Conservation (phyloP, 805 yeast species). For the Ogataea ganodermae region DNA sequence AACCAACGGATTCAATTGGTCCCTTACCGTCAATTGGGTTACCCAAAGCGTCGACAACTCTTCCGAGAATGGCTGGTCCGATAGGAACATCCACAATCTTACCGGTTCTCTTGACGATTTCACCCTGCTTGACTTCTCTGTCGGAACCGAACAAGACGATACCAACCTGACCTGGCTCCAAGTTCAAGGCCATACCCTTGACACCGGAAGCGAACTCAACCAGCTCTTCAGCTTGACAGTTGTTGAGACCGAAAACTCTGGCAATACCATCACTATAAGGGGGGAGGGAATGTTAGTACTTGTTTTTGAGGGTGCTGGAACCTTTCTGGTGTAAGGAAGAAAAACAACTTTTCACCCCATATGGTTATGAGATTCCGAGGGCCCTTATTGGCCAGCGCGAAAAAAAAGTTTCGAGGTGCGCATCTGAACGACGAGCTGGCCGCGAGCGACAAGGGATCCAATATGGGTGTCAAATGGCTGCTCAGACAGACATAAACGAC, state of each 20-base stretch:
- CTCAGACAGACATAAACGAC: not conserved
- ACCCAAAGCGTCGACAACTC: slow-evolving; percentile 99
- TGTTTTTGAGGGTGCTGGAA: not conserved
- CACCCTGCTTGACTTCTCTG: slow-evolving; percentile 98
- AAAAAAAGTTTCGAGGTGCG: slow-evolving; percentile 10
- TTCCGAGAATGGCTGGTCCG: slow-evolving; percentile 97
- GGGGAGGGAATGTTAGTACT: slow-evolving; percentile 47
- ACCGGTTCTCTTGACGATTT: slow-evolving; percentile 99
- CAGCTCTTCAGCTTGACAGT: slow-evolving; percentile 99
- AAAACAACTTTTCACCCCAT: slow-evolving; percentile 3
- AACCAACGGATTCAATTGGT: slow-evolving; percentile 82
- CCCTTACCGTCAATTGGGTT: slow-evolving; percentile 99
- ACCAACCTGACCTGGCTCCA: slow-evolving; percentile 99
- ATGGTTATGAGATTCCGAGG: slow-evolving; percentile 33
- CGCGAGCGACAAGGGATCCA: not conserved
- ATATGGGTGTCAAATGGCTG: not conserved
- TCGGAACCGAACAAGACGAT: slow-evolving; percentile 99
- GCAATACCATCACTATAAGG: slow-evolving; percentile 96
- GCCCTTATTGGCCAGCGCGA: slow-evolving; percentile 28
- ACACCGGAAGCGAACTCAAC: slow-evolving; percentile 99
- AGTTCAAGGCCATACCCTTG: slow-evolving; percentile 99
- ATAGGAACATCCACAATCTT: slow-evolving; percentile 98
- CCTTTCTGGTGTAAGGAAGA: slow-evolving; percentile 8
- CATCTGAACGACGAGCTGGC: not conserved
- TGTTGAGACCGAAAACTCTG: slow-evolving; percentile 99